Conservation (phyloP, 176 grass and related monocot genomes). For the Bolboschoenus planiculmis region DNA sequence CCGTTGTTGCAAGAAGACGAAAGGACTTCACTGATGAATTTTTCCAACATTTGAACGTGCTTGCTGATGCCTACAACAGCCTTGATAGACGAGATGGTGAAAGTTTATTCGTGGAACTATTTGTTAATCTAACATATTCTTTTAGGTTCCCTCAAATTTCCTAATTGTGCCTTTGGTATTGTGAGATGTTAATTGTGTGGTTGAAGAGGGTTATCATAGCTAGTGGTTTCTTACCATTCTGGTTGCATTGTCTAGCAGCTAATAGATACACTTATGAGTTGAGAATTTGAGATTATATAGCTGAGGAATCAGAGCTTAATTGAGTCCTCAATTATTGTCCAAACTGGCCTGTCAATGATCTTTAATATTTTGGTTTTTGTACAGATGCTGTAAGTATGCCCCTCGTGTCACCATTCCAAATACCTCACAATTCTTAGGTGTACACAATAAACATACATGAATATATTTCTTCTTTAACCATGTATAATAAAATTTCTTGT, state of each 20-base stretch:
- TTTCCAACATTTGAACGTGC: conserved; percentile 66
- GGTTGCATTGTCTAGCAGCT: not conserved
- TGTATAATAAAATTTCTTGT: not conserved
- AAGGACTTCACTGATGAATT: conserved; percentile 78
- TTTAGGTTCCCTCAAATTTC: not conserved
- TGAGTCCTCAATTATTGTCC: not conserved
- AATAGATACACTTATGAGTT: not conserved
- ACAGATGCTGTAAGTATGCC: not conserved
- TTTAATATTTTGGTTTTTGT: not conserved
- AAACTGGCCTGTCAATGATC: not conserved
- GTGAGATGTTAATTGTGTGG: not conserved
- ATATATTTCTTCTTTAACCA: not conserved
- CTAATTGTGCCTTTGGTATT: not conserved
- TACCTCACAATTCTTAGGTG: not conserved
- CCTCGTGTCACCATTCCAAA: not conserved
- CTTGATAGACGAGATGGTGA: conserved; percentile 84
- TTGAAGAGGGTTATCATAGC: not conserved
- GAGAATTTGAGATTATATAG: no score
- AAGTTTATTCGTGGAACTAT: conserved; percentile 11
- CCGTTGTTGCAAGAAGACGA: conserved; percentile 64
- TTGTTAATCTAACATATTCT: not conserved
- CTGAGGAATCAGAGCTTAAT: no score
- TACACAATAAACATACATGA: not conserved
- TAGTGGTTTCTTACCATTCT: not conserved
- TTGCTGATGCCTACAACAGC: conserved; percentile 48